These are phyloP conservation scores for Aspergillus diversus DNA, from an alignment of 495 filamentous ascomycete species.

Conservation along the genomic window DNA sequence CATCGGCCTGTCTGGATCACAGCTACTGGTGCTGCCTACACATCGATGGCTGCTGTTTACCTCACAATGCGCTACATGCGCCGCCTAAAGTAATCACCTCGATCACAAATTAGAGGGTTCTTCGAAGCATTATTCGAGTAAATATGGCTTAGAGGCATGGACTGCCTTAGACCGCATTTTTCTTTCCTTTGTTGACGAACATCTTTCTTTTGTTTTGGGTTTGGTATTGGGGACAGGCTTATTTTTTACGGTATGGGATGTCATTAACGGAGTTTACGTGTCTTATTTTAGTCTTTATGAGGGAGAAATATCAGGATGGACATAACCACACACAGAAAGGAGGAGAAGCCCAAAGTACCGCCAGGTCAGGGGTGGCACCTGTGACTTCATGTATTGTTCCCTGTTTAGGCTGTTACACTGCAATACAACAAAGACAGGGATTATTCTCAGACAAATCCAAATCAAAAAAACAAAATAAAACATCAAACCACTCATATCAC, in stretches of 20 bases:
- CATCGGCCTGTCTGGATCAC: conserved; percentile 50
- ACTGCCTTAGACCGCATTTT: conserved; percentile 3
- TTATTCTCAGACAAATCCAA: not conserved
- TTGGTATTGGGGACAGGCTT: conserved; percentile 1
- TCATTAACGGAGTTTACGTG: conserved; percentile 5
- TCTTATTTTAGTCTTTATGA: not conserved
- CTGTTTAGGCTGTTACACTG: conserved; percentile 5
- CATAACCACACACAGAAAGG: not conserved
- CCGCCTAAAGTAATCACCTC: conserved; percentile 24
- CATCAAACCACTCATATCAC: conserved; percentile 14
- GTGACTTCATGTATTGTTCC: conserved; percentile 6
- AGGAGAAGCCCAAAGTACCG: not conserved
- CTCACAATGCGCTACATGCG: conserved; percentile 45
- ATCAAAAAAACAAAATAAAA: conserved; percentile 7
- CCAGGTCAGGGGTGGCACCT: not conserved
- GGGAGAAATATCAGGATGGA: not conserved
- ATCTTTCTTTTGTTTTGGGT: conserved; percentile 2
- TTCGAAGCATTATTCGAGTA: not conserved
- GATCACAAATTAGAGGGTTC: not conserved
- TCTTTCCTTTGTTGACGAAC: not conserved
- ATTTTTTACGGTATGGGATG: not conserved
- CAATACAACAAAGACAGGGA: conserved; percentile 6
- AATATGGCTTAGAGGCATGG: conserved; percentile 9
- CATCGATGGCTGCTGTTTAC: conserved; percentile 41
- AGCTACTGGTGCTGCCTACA: conserved; percentile 44